phyloP scores from a whole-genome alignment of 306 rosid genomes.

The Morella rubra region DNA sequence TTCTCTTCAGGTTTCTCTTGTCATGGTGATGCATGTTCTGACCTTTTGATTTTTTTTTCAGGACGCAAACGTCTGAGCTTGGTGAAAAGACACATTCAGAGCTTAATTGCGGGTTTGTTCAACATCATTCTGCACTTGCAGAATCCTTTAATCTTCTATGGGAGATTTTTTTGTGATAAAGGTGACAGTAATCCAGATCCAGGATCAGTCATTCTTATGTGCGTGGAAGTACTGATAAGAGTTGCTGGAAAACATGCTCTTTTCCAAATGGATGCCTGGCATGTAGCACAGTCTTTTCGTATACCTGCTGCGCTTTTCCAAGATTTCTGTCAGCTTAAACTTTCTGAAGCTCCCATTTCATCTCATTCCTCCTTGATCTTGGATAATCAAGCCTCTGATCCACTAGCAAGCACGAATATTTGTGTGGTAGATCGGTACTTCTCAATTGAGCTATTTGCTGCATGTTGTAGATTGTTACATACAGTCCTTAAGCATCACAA shows the following conservation, averaged over 20 bases:
- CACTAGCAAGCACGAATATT: slow-evolving; percentile 35
- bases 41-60: slow-evolving; percentile 34
- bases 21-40: slow-evolving; percentile 20
- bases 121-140: slow-evolving; percentile 75
- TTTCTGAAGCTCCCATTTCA: slow-evolving; percentile 42
- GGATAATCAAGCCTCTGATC: slow-evolving; percentile 38
- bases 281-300: slow-evolving; percentile 68
- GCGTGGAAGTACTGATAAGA: slow-evolving; percentile 77
- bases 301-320: slow-evolving; percentile 79
- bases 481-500: slow-evolving; percentile 70
- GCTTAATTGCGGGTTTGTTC: slow-evolving; percentile 57
- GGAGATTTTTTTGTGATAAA: slow-evolving; percentile 32
- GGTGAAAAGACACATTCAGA: slow-evolving; percentile 74
- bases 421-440: slow-evolving; percentile 50
- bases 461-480: slow-evolving; percentile 75
- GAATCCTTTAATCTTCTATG: slow-evolving; percentile 60
- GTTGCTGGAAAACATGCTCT: slow-evolving; percentile 68
- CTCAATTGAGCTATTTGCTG: slow-evolving; percentile 62
- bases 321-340: slow-evolving; percentile 53
- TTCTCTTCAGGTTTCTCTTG: neutral
- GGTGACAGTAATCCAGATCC: slow-evolving; percentile 63
- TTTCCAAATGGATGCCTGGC: slow-evolving; percentile 66
- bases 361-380: slow-evolving; percentile 32
- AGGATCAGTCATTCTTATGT: slow-evolving; percentile 86
- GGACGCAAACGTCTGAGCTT: slow-evolving; percentile 69